Evolutionary conservation across 805 yeast species (phyloP).

Genomic region (Tetrapisispora fleetii): DNA sequence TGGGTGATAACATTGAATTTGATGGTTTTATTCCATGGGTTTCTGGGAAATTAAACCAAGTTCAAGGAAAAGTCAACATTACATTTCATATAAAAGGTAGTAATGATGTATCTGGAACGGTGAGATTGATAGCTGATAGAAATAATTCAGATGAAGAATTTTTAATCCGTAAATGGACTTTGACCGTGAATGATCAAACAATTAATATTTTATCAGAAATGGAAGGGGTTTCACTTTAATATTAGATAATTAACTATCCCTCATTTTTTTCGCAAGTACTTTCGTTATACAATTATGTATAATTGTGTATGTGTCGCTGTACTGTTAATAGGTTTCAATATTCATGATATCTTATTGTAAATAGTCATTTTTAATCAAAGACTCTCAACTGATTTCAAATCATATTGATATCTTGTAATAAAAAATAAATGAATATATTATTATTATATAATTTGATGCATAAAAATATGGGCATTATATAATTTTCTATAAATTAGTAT

Average conservation of each 20-base stretch:
- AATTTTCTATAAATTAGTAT: no score
- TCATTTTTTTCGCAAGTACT: background rate
- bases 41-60: conserved; percentile 73
- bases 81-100: conserved; percentile 62
- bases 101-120: conserved; percentile 41
- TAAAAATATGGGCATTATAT: background rate
- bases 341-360: background rate
- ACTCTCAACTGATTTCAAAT: background rate
- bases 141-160: conserved; percentile 48
- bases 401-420: no score
- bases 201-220: conserved; percentile 44
- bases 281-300: background rate
- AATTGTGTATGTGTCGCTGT: background rate
- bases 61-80: conserved; percentile 71
- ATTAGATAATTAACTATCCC: no score
- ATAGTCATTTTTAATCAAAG: background rate
- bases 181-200: conserved; percentile 39
- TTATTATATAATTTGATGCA: background rate
- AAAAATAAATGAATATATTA: background rate
- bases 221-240: background rate
- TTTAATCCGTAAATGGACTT: conserved; percentile 52
- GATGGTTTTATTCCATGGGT: conserved; percentile 76
- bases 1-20: conserved; percentile 73
- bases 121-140: conserved; percentile 62
- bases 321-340: background rate